These are phyloP conservation scores for Psophocarpus tetragonolobus DNA, from an alignment of 306 rosid species.

Conservation along the genomic window DNA sequence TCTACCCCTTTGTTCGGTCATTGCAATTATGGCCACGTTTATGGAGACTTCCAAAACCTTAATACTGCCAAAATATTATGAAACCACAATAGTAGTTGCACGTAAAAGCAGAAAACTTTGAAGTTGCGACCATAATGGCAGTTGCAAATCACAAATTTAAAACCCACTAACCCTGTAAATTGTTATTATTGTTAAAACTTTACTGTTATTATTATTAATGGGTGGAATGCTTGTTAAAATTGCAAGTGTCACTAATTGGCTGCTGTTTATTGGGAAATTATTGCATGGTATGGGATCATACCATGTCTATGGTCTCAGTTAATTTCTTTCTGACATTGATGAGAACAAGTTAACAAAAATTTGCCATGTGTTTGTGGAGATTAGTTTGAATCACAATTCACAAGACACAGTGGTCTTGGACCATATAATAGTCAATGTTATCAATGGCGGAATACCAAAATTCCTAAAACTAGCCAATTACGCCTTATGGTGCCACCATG, in stretches of 20 bases:
- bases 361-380: too few species aligned
- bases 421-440: too few species aligned
- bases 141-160: background rate
- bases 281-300: background rate
- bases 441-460: too few species aligned
- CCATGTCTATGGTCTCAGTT: background rate
- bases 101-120: background rate
- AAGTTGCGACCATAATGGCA: background rate
- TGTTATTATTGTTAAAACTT: background rate
- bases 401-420: too few species aligned
- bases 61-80: background rate
- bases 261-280: background rate
- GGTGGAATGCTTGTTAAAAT: slow-evolving; percentile 12
- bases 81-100: background rate
- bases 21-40: background rate
- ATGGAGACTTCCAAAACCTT: background rate
- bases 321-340: background rate
- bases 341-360: background rate
- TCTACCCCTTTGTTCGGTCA: background rate
- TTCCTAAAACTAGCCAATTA: too few species aligned
- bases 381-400: background rate
- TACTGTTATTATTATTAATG: background rate
- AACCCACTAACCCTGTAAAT: background rate
- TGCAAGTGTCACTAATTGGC: slow-evolving; percentile 11
- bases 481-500: too few species aligned